Percentiles rank a stretch among this genome's conserved stretches.
Conservation (phyloP, 495 filamentous ascomycete genomes). For the Lophium mytilinum region DNA sequence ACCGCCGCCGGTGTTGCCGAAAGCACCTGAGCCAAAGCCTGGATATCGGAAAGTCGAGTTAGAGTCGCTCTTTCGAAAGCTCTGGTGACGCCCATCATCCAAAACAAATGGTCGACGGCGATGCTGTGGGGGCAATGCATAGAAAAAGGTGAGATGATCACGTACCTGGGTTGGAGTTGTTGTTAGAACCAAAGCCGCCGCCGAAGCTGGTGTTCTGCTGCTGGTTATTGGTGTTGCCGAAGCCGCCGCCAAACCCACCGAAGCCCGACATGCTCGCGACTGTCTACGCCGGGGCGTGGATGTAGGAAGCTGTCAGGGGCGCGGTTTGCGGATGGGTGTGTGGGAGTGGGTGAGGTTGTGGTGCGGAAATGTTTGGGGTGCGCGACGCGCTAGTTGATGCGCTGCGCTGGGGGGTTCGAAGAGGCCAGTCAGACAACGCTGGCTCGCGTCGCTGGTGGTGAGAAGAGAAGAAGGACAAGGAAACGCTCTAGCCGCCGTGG, state of each 20-base stretch:
- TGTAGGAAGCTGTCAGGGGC: constrained; percentile 1
- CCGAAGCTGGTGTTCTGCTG: constrained; percentile 19
- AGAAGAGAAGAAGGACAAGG: constrained; percentile 9
- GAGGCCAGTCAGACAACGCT: background rate
- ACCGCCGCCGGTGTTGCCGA: constrained; percentile 23
- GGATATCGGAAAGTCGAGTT: constrained; percentile 34
- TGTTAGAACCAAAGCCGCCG: constrained; percentile 22
- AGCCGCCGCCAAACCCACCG: constrained; percentile 41
- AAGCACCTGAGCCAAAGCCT: constrained; percentile 51
- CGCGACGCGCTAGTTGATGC: constrained; percentile 1
- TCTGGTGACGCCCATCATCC: constrained; percentile 15
- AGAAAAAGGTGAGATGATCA: constrained; percentile 2
- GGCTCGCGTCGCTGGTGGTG: background rate
- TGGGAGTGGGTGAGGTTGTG: background rate
- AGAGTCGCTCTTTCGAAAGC: constrained; percentile 20
- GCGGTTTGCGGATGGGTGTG: constrained; percentile 5
- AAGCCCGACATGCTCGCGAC: constrained; percentile 22
- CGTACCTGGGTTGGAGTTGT: constrained; percentile 21
- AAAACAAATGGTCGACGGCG: constrained; percentile 17
- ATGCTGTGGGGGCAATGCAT: background rate
- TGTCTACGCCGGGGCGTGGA: constrained; percentile 1
- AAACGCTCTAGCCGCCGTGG: constrained; percentile 8
- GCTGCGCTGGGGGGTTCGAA: background rate
- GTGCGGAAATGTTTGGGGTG: background rate
- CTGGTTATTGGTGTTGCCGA: constrained; percentile 43